Evolutionary conservation across 2,329 filamentous ascomycete species (phyloP).

Genomic region (Westerdykella aurantiaca): DNA sequence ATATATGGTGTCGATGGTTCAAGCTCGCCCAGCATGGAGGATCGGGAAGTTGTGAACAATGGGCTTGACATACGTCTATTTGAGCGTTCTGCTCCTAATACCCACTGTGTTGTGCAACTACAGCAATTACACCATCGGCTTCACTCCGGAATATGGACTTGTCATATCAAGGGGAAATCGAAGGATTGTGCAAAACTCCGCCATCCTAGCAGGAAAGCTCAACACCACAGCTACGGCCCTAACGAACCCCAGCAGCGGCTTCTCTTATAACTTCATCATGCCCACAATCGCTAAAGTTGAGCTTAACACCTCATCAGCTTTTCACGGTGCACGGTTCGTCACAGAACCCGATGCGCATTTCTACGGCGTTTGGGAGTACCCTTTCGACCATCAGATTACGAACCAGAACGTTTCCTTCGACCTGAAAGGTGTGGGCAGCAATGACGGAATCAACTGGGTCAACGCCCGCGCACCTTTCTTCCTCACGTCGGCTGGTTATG

Average conservation of each 20-base stretch:
- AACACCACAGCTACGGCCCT: slow-evolving; percentile 11
- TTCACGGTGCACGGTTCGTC: slow-evolving; percentile 18
- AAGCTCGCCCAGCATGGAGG: slow-evolving; percentile 2
- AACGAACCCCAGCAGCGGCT: slow-evolving; percentile 8
- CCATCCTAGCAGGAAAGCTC: slow-evolving; percentile 12
- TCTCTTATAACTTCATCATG: slow-evolving; percentile 14
- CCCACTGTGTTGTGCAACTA: slow-evolving; percentile 6
- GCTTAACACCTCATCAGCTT: slow-evolving; percentile 14
- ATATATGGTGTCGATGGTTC: slow-evolving; percentile 6
- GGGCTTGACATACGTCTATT: slow-evolving; percentile 3
- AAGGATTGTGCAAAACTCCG: slow-evolving; percentile 15
- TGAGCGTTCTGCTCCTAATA: slow-evolving; percentile 6
- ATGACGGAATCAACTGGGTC: slow-evolving; percentile 30
- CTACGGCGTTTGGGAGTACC: slow-evolving; percentile 27
- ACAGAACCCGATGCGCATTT: slow-evolving; percentile 7
- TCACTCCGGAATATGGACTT: slow-evolving; percentile 8
- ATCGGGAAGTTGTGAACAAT: slow-evolving; percentile 1
- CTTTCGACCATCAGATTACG: slow-evolving; percentile 15
- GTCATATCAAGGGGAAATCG: slow-evolving; percentile 12
- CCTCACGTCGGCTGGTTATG: slow-evolving; percentile 27
- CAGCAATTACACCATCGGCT: slow-evolving; percentile 2
- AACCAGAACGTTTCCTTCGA: slow-evolving; percentile 21
- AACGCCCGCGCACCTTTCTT: slow-evolving; percentile 36
- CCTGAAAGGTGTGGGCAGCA: slow-evolving; percentile 24
- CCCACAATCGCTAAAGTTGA: slow-evolving; percentile 18